These are phyloP conservation scores for Maudiozyma saulgeensis DNA, from an alignment of 805 yeast genomes.

Conservation along the genomic window DNA sequence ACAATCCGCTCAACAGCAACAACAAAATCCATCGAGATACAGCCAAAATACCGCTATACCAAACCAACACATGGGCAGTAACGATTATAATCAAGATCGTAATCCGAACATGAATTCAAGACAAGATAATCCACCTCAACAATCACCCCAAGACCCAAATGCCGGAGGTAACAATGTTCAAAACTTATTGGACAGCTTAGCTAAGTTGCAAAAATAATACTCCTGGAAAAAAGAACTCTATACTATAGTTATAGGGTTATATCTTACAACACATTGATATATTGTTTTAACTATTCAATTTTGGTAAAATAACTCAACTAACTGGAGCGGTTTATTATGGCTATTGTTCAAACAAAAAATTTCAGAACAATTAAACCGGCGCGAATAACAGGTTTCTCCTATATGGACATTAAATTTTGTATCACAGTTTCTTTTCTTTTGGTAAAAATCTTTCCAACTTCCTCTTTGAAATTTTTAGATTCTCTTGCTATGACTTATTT, in stretches of 20 bases:
- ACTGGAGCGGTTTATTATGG: too few relatives aligned
- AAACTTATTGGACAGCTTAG: constrained; percentile 31
- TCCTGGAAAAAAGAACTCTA: neutral
- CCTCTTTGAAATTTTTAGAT: neutral
- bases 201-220: constrained; percentile 28
- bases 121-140: constrained; percentile 11
- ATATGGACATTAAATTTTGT: too few relatives aligned
- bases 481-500: neutral
- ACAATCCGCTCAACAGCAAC: constrained; percentile 20
- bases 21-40: constrained; percentile 8
- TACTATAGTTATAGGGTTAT: neutral
- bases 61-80: neutral
- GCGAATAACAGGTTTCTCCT: too few relatives aligned
- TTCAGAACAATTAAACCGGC: too few relatives aligned
- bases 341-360: too few relatives aligned
- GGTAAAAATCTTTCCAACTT: neutral
- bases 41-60: neutral
- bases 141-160: constrained; percentile 8
- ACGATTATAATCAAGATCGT: constrained; percentile 4
- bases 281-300: neutral
- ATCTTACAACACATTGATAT: neutral
- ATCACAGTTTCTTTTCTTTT: too few relatives aligned
- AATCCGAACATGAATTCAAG: constrained; percentile 3
- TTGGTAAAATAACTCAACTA: neutral
- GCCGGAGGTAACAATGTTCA: constrained; percentile 29